These are phyloP conservation scores for Penicillium sp. DNA, from an alignment of 2,329 filamentous ascomycete species.

Conservation along the genomic window DNA sequence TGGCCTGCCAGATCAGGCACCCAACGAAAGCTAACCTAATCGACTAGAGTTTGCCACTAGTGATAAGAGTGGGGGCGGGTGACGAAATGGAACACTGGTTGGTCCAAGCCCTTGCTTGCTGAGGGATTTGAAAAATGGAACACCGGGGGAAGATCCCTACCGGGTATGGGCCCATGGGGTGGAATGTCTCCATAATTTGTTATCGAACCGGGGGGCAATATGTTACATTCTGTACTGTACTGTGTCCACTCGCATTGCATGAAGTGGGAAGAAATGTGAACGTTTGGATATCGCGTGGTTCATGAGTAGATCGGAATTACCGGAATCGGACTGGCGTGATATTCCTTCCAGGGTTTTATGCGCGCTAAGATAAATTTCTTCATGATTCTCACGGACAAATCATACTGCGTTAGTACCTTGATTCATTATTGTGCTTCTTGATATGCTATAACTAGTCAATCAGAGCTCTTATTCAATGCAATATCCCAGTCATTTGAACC, in stretches of 20 bases:
- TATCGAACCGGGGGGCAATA: neutral
- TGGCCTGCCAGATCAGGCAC: neutral
- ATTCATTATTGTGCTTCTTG: neutral
- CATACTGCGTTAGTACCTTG: too few species aligned
- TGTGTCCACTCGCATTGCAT: too few species aligned
- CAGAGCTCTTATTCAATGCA: too few species aligned
- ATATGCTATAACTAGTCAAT: neutral
- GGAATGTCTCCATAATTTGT: neutral
- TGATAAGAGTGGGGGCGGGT: constrained; percentile 2
- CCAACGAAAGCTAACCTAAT: neutral
- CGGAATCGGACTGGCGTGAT: neutral
- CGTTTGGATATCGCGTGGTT: too few species aligned
- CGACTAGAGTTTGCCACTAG: constrained; percentile 11
- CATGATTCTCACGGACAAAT: neutral
- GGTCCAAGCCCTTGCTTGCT: constrained; percentile 5
- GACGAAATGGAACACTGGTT: neutral
- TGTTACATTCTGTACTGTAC: neutral
- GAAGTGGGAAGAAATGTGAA: neutral
- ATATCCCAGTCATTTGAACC: neutral
- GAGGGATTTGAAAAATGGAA: constrained; percentile 21
- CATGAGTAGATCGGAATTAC: neutral
- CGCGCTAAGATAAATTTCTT: neutral
- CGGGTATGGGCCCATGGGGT: constrained; percentile 11
- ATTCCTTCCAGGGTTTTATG: neutral
- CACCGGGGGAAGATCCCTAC: constrained; percentile 16